Evolutionary conservation across 1,284 basidiomycete species (phyloP).

Genomic region (Leccinum subrobustum): DNA sequence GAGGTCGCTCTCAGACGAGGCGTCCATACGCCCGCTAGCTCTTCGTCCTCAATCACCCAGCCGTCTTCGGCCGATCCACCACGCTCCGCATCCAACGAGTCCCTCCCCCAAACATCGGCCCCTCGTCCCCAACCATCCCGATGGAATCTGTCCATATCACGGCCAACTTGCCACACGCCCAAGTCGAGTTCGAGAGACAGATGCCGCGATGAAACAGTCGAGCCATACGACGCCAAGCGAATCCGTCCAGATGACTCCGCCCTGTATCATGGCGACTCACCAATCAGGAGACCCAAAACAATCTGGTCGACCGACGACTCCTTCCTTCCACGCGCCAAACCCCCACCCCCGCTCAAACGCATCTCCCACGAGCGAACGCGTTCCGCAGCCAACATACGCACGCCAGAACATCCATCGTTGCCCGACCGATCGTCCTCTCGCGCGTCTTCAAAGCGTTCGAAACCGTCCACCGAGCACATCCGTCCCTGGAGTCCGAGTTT

Average conservation of each 20-base stretch:
- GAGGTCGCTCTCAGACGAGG: not conserved
- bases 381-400: not conserved
- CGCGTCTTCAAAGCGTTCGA: not conserved
- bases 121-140: not conserved
- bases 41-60: not conserved
- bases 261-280: not conserved
- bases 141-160: not conserved
- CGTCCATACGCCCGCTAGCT: not conserved
- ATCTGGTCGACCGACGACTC: conserved; percentile 19
- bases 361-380: conserved; percentile 11
- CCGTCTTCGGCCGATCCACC: not conserved
- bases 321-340: conserved; percentile 25
- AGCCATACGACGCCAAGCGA: not conserved
- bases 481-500: not conserved
- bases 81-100: not conserved
- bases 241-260: not conserved
- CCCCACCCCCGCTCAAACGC: conserved; percentile 15
- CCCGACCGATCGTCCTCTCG: not conserved
- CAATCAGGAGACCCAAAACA: not conserved
- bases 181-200: not conserved
- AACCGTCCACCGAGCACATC: not conserved
- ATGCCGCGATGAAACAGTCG: not conserved
- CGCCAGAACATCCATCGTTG: not conserved
- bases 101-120: not conserved
- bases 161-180: not conserved